A percentile compares a stretch with the other conserved stretches of the same genome.
Conservation (phyloP, 257 asterid genomes). For the Rubia yunnanensis region DNA sequence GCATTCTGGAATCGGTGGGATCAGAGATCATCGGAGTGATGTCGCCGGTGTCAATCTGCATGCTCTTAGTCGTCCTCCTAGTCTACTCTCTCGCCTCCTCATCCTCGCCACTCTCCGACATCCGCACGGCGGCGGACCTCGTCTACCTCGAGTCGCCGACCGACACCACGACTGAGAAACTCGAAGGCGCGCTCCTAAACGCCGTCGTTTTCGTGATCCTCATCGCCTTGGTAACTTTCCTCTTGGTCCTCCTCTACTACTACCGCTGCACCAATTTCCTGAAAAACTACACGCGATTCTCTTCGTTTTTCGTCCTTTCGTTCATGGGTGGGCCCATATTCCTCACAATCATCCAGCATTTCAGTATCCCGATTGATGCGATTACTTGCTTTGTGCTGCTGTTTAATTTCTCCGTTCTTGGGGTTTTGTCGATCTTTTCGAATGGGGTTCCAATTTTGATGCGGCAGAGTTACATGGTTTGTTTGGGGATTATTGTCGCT, state of each 20-base stretch:
- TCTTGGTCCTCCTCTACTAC: conserved; percentile 71
- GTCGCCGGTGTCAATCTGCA: conserved; percentile 94
- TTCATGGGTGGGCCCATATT: conserved; percentile 79
- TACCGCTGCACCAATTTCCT: conserved; percentile 78
- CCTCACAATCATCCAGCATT: conserved; percentile 53
- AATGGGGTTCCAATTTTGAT: conserved; percentile 66
- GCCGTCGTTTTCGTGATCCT: conserved; percentile 71
- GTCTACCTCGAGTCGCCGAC: conserved; percentile 71
- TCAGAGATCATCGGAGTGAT: conserved; percentile 80
- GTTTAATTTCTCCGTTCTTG: conserved; percentile 61
- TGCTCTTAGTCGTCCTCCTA: conserved; percentile 85
- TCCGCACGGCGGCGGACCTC: conserved; percentile 83
- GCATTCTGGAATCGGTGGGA: conserved; percentile 69
- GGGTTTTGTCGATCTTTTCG: conserved; percentile 71
- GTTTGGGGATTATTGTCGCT: conserved; percentile 76
- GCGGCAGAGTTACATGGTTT: conserved; percentile 73
- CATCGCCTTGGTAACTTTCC: conserved; percentile 66
- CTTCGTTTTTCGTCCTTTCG: conserved; percentile 59
- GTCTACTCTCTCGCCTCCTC: conserved; percentile 62
- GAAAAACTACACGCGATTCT: conserved; percentile 71
- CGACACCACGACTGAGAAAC: conserved; percentile 64
- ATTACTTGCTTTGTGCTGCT: conserved; percentile 47
- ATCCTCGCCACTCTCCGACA: conserved; percentile 25
- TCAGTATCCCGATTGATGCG: conserved; percentile 64
- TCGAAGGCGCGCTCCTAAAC: conserved; percentile 73